A percentile compares a stretch with the other conserved stretches of the same genome.
These are phyloP conservation scores for Aspergillus jensenii DNA, from an alignment of 2,329 filamentous ascomycete species.

Conservation along the genomic window DNA sequence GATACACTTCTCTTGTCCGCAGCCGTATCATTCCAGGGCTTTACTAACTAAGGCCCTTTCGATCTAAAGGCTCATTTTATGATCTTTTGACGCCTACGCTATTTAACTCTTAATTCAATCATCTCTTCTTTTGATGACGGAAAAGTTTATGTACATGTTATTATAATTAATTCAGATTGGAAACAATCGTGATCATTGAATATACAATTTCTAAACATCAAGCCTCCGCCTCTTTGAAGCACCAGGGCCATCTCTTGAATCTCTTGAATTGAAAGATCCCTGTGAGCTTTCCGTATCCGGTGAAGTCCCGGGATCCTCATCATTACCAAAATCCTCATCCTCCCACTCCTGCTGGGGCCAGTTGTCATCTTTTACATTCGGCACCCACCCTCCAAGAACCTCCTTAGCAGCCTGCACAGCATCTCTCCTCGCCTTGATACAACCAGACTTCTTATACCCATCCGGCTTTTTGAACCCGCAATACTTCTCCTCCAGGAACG, in stretches of 20 bases:
- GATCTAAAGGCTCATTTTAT: background rate
- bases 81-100: background rate
- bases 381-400: conserved; percentile 37
- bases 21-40: conserved; percentile 82
- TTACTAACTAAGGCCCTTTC: conserved; percentile 68
- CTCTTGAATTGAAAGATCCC: background rate
- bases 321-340: too few species aligned
- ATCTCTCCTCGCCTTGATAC: conserved; percentile 20
- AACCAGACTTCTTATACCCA: background rate
- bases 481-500: conserved; percentile 26
- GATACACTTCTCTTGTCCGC: conserved; percentile 78
- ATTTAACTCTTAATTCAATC: background rate
- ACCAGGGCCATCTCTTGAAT: conserved; percentile 28
- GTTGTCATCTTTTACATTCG: conserved; percentile 38
- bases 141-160: background rate
- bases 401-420: conserved; percentile 33
- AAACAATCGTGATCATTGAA: background rate
- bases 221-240: conserved; percentile 31
- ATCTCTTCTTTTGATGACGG: background rate
- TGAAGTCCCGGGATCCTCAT: too few species aligned
- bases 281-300: too few species aligned
- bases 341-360: conserved; percentile 25
- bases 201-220: background rate
- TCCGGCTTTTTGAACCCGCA: conserved; percentile 28
- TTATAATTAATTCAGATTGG: background rate